Evolutionary conservation across 805 yeast genomes (phyloP), one percentile per base, ranked within the genome.

Genomic region (Metschnikowia peoriensis): DNA sequence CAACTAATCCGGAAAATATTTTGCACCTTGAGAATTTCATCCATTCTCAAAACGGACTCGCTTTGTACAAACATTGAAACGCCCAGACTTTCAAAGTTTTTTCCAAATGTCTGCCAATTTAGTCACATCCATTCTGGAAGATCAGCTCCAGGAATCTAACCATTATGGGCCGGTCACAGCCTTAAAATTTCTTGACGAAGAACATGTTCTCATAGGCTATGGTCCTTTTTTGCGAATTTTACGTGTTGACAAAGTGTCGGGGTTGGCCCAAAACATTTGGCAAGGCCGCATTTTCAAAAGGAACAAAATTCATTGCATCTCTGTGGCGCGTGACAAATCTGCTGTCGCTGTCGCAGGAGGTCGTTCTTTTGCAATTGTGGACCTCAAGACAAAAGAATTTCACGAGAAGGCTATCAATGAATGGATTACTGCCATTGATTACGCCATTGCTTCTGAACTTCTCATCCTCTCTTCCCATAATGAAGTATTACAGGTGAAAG

Each of bases 291-390:
- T 89, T 1, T 88, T 93, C 65, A 66, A 68, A n/a, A 75, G 83
- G 49, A 89, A 89, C 68, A 92, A 90, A 64, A 84, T 93, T 38
- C 97, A 93, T 65, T 88, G 89, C n/a, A 81, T 93, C 34, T 66
- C 76, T 2, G 65, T 82, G 1, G 49, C 59, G 22, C 42, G 44
- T 8, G 67, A 65, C 6, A 67, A 69, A 1, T 53, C 64, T 0
- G 58, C 75, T 5, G 59, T 81, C 0, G 69, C 82, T 0, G 53
- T 70, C 2, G 83, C 82, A 72, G 98, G 98, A 39, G 92, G 87
- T 1, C 77, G 89, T 51, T 87, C 96, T 0, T 73, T 88, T 44
- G 70, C 79, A 7, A 62, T 86, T 4, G 50, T 73, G 38, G 61
- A 68, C 12, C 45, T 39, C 1, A 47, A 60, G 8, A 50, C 53